Conservation (phyloP, 2,329 filamentous ascomycete genomes). For the Fusarium nelsonii region DNA sequence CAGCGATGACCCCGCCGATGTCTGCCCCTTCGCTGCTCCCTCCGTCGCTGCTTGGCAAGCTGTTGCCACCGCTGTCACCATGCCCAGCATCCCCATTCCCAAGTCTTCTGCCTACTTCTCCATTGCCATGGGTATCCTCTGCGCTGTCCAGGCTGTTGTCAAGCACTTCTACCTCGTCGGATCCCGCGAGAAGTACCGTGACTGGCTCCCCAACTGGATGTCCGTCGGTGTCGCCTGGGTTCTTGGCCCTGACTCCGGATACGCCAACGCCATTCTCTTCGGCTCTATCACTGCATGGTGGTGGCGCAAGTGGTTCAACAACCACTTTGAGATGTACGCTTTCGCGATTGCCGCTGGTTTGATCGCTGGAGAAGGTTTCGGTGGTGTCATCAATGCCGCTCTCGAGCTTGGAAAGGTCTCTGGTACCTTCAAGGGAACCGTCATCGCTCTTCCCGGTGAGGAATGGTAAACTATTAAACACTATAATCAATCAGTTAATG, state of each 20-base stretch:
- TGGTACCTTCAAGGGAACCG: slow-evolving; percentile 43
- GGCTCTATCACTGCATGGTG: slow-evolving; percentile 64
- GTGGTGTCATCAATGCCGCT: slow-evolving; percentile 69
- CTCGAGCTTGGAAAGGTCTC: slow-evolving; percentile 55
- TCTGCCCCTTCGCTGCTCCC: slow-evolving; percentile 71
- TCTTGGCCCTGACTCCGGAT: slow-evolving; percentile 65
- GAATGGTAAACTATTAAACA: slow-evolving; percentile 17
- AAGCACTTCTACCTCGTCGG: slow-evolving; percentile 68
- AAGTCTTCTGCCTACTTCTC: slow-evolving; percentile 67
- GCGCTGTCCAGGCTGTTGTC: slow-evolving; percentile 63
- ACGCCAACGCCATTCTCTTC: slow-evolving; percentile 69
- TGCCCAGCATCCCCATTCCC: slow-evolving; percentile 68
- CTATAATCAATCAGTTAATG: slow-evolving; percentile 14
- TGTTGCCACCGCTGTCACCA: slow-evolving; percentile 71
- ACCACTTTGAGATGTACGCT: slow-evolving; percentile 66
- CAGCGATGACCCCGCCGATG: slow-evolving; percentile 52
- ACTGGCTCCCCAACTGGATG: slow-evolving; percentile 74
- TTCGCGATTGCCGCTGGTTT: slow-evolving; percentile 71
- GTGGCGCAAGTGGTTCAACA: slow-evolving; percentile 66
- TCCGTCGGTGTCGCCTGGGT: slow-evolving; percentile 71
- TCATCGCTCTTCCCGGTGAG: slow-evolving; percentile 32
- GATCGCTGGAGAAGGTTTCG: slow-evolving; percentile 73
- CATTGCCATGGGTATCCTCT: slow-evolving; percentile 65
- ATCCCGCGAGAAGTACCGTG: slow-evolving; percentile 64
- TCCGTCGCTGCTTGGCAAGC: slow-evolving; percentile 76